These are phyloP conservation scores for Candida sphagnicola DNA, from an alignment of 805 yeast species.

Conservation along the genomic window DNA sequence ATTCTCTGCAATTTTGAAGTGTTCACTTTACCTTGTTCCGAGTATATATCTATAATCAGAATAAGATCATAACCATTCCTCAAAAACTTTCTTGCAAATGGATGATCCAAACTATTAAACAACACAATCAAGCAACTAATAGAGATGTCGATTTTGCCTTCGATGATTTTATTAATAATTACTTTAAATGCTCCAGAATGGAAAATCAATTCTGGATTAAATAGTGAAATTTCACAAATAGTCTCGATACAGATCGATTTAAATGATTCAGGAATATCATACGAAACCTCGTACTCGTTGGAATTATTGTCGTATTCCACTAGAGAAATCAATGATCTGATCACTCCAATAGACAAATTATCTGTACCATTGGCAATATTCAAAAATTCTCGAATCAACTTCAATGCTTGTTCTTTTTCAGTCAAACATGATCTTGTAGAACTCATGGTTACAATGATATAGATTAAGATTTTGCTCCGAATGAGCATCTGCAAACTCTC, in stretches of 20 bases:
- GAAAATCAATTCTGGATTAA: conserved; percentile 41
- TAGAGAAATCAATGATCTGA: conserved; percentile 61
- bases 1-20: conserved; percentile 55
- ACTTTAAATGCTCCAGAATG: conserved; percentile 53
- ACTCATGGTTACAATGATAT: conserved; percentile 61
- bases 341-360: conserved; percentile 56
- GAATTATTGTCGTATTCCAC: conserved; percentile 43
- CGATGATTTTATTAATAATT: conserved; percentile 37
- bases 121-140: conserved; percentile 29
- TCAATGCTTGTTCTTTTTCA: conserved; percentile 77
- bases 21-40: conserved; percentile 10
- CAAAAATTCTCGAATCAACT: conserved; percentile 59
- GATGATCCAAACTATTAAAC: conserved; percentile 53
- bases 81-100: conserved; percentile 49
- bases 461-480: conserved; percentile 54
- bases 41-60: conserved; percentile 38
- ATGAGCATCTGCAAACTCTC: conserved; percentile 54
- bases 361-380: conserved; percentile 48
- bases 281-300: neutral
- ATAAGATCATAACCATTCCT: conserved; percentile 62
- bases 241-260: conserved; percentile 44
- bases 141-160: conserved; percentile 22
- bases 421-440: conserved; percentile 49
- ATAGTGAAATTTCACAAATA: conserved; percentile 32
- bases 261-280: conserved; percentile 28